phyloP scores from a whole-genome alignment of 176 grass and related monocot species.

The Lolium perenne region DNA sequence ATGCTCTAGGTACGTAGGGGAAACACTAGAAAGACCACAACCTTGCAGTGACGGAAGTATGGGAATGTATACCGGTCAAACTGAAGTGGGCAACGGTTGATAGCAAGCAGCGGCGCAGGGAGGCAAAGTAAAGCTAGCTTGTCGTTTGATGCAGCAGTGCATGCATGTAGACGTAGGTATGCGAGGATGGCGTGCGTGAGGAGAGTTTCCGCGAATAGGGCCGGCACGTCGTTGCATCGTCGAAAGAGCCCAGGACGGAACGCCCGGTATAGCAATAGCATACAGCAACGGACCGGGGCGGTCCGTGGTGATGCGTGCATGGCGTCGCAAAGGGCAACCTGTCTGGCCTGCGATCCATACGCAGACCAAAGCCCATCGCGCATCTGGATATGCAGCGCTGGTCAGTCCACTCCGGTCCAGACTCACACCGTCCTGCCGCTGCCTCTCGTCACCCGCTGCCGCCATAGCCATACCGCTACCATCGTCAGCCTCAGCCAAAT shows the following conservation, averaged over 20 bases:
- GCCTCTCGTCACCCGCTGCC: conserved; percentile 8
- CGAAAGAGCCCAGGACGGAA: neutral
- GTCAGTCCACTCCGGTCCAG: neutral
- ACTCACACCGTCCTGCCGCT: neutral
- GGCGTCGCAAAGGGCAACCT: neutral
- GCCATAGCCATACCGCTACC: neutral
- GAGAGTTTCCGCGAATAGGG: too few relatives aligned
- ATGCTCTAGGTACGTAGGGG: too few relatives aligned
- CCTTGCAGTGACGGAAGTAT: neutral
- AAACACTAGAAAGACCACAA: too few relatives aligned
- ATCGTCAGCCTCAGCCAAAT: too few relatives aligned
- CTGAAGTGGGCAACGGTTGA: neutral
- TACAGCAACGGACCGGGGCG: neutral
- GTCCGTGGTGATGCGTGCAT: conserved; percentile 2
- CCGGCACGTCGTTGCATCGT: conserved; percentile 14
- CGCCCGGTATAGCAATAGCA: neutral
- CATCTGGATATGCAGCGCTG: neutral
- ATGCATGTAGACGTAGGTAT: too few relatives aligned
- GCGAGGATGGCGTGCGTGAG: too few relatives aligned
- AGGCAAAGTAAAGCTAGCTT: neutral
- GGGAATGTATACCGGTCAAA: neutral
- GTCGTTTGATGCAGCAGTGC: too few relatives aligned
- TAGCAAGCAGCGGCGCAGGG: neutral
- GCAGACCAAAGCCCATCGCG: neutral
- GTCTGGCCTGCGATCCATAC: too few relatives aligned